Evolutionary conservation across 306 rosid genomes (phyloP).

Genomic region (Psophocarpus tetragonolobus): DNA sequence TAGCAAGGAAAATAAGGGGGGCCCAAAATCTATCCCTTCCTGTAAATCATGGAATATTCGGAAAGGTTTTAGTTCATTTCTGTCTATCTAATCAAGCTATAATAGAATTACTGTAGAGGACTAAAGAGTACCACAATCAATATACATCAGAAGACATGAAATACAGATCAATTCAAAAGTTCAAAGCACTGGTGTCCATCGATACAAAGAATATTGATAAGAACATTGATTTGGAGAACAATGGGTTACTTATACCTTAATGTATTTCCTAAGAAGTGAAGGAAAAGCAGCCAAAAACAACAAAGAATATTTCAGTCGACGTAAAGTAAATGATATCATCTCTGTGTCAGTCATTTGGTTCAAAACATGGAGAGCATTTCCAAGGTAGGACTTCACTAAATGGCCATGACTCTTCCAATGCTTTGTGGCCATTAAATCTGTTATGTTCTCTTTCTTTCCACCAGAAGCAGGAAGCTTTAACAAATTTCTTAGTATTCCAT

Average conservation of each 20-base stretch:
- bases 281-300: constrained; percentile 88
- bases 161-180: constrained; percentile 2
- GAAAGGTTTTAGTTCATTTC: background rate
- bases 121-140: constrained; percentile 14
- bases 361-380: constrained; percentile 85
- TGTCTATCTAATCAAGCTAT: background rate
- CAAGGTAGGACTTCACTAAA: constrained; percentile 90
- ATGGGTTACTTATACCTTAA: constrained; percentile 60
- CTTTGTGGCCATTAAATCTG: constrained; percentile 63
- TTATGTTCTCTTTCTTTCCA: constrained; percentile 79
- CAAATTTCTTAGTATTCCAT: constrained; percentile 74
- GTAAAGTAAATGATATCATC: constrained; percentile 89
- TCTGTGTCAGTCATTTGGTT: constrained; percentile 95
- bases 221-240: constrained; percentile 17
- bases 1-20: background rate
- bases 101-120: background rate
- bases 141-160: constrained; percentile 24
- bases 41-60: background rate
- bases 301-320: constrained; percentile 77
- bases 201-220: background rate
- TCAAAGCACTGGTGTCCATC: background rate
- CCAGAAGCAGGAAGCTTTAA: constrained; percentile 80
- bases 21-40: background rate
- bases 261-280: constrained; percentile 76
- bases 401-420: constrained; percentile 76